phyloP scores from a whole-genome alignment of 768 basidiomycete genomes.

The Punctularia strigosozonata region DNA sequence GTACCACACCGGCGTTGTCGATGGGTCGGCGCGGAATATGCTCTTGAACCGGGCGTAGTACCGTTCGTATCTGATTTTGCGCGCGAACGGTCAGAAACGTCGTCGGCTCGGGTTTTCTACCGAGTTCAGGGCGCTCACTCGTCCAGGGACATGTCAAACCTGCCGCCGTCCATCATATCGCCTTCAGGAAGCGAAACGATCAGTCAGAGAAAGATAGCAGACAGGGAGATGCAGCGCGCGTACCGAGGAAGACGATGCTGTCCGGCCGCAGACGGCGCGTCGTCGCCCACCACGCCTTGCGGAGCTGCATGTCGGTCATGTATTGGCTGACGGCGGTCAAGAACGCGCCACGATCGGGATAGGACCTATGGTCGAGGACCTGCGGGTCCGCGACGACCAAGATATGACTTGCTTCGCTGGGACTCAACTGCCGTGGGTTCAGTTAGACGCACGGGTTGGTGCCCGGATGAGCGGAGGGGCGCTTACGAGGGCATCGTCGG shows the following conservation, averaged over 20 bases:
- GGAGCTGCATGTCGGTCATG: constrained; percentile 71
- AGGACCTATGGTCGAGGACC: constrained; percentile 66
- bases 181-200: too few relatives aligned
- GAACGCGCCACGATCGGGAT: constrained; percentile 44
- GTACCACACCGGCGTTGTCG: constrained; percentile 49
- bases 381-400: constrained; percentile 88
- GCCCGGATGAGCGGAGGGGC: constrained; percentile 16
- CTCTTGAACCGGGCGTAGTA: constrained; percentile 58
- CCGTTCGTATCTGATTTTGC: constrained; percentile 69
- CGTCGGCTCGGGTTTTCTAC: not conserved
- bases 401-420: constrained; percentile 45
- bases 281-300: constrained; percentile 74
- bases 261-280: constrained; percentile 51
- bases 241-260: constrained; percentile 73
- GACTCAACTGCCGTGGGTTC: constrained; percentile 4
- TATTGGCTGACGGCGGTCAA: constrained; percentile 49
- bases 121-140: constrained; percentile 43
- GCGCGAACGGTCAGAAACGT: too few relatives aligned
- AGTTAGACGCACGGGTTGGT: constrained; percentile 1
- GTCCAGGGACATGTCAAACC: constrained; percentile 44
- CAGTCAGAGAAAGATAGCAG: too few relatives aligned
- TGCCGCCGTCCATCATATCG: constrained; percentile 86
- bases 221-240: not conserved
- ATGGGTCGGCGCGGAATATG: constrained; percentile 46
- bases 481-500: constrained; percentile 26